Percentiles rank a stretch among this genome's conserved stretches.
Evolutionary conservation across 2,329 filamentous ascomycete species (phyloP).

Genomic region (Sporothrix mexicana): DNA sequence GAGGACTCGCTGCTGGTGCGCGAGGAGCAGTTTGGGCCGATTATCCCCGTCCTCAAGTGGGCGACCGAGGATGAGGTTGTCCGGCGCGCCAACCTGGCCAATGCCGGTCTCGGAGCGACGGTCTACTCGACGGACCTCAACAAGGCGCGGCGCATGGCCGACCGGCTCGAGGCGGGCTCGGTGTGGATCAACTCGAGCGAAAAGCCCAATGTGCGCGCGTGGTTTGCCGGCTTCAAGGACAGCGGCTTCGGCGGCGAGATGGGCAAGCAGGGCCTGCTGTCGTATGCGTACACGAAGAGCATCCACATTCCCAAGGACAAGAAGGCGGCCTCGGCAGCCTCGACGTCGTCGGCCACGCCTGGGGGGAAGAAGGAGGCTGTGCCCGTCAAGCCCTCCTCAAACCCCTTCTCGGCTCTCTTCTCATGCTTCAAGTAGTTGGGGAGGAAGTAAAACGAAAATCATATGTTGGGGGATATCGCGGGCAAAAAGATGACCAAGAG

Average conservation of each 20-base stretch:
- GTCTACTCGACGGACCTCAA: slow-evolving; percentile 62
- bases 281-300: slow-evolving; percentile 45
- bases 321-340: slow-evolving; percentile 1
- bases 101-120: slow-evolving; percentile 61
- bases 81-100: slow-evolving; percentile 57
- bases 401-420: slow-evolving; percentile 21
- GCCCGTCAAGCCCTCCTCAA: neutral
- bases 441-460: neutral
- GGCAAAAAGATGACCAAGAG: neutral
- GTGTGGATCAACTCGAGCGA: slow-evolving; percentile 63
- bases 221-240: slow-evolving; percentile 45
- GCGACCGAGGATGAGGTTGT: slow-evolving; percentile 65
- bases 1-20: slow-evolving; percentile 60
- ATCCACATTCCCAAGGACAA: slow-evolving; percentile 43
- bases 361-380: neutral
- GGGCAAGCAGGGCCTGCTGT: slow-evolving; percentile 45
- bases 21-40: slow-evolving; percentile 63
- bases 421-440: slow-evolving; percentile 12
- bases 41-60: slow-evolving; percentile 68
- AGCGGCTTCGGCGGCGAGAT: slow-evolving; percentile 47
- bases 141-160: slow-evolving; percentile 58
- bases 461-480: too few relatives aligned
- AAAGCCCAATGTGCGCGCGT: slow-evolving; percentile 43
- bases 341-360: neutral
- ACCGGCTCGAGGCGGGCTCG: slow-evolving; percentile 60